Conservation (phyloP, 257 asterid species). For the Avicennia marina region DNA sequence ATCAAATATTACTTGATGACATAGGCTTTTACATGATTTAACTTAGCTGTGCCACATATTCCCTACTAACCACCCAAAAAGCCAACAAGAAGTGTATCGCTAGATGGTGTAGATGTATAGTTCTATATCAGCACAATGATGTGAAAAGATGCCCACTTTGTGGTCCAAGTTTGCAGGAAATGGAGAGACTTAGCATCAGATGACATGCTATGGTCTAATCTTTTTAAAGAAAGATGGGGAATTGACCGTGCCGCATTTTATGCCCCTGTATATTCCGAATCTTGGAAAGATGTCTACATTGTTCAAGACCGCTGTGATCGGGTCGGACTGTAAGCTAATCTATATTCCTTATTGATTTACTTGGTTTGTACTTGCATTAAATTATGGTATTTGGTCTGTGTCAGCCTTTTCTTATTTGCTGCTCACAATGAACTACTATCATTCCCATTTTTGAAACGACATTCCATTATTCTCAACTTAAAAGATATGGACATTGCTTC, state of each 20-base stretch:
- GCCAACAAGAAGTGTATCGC: no score
- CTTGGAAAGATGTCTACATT: slow-evolving; percentile 70
- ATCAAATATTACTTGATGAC: no score
- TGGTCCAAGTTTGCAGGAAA: slow-evolving; percentile 67
- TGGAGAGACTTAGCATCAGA: slow-evolving; percentile 65
- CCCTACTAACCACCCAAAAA: no score
- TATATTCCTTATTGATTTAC: neutral
- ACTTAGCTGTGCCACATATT: no score
- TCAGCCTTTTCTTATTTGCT: no score
- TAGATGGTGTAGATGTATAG: neutral
- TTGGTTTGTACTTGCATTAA: neutral
- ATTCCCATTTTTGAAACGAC: no score
- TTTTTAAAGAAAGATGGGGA: slow-evolving; percentile 76
- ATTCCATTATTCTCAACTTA: no score
- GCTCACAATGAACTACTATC: no score
- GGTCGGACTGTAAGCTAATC: slow-evolving; percentile 58
- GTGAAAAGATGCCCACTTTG: slow-evolving; percentile 12
- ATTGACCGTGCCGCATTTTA: slow-evolving; percentile 48
- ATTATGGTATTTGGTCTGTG: neutral
- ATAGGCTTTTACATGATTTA: no score
- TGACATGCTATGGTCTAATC: slow-evolving; percentile 50
- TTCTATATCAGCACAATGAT: slow-evolving; percentile 11
- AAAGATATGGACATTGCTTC: no score
- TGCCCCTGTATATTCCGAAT: slow-evolving; percentile 44
- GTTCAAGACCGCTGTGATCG: slow-evolving; percentile 82